Evolutionary conservation across 805 yeast genomes (phyloP).

Genomic region (Candida chilensis): DNA sequence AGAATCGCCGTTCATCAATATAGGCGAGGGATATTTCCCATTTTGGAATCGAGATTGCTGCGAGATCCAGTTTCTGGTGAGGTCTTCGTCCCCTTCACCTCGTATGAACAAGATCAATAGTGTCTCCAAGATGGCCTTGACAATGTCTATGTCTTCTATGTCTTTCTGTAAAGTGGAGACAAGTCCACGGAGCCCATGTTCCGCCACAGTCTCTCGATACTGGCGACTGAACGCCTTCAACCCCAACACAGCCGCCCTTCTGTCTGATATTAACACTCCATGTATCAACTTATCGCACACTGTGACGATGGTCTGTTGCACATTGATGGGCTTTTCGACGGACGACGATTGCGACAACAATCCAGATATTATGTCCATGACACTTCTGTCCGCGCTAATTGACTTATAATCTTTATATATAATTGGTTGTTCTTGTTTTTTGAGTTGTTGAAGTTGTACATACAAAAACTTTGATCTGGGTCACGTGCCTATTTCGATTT

Average conservation of each 20-base stretch:
- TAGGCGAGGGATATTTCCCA: slow-evolving; percentile 75
- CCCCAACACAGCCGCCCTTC: slow-evolving; percentile 86
- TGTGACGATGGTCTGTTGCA: slow-evolving; percentile 80
- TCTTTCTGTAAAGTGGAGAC: slow-evolving; percentile 60
- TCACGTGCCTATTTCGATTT: too few relatives aligned
- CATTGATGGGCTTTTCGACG: slow-evolving; percentile 27
- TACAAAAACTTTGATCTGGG: too few relatives aligned
- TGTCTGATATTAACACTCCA: slow-evolving; percentile 72
- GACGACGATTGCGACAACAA: slow-evolving; percentile 31
- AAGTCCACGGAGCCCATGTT: slow-evolving; percentile 72
- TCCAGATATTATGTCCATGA: slow-evolving; percentile 30
- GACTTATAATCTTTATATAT: too few relatives aligned
- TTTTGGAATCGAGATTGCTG: slow-evolving; percentile 65
- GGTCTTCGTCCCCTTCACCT: slow-evolving; percentile 54
- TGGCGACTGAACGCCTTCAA: slow-evolving; percentile 83
- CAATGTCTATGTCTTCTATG: slow-evolving; percentile 56
- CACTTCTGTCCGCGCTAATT: background rate
- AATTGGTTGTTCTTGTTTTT: too few relatives aligned
- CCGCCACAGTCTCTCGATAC: slow-evolving; percentile 84
- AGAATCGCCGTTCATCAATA: slow-evolving; percentile 45
- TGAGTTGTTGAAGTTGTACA: too few relatives aligned
- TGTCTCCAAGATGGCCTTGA: slow-evolving; percentile 80
- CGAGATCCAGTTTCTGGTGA: slow-evolving; percentile 63
- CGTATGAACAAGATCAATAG: slow-evolving; percentile 72
- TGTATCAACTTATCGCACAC: slow-evolving; percentile 82